These are phyloP conservation scores for Gonapodya prolifera DNA, from an alignment of 192 early-diverging fungal species.

Conservation along the genomic window DNA sequence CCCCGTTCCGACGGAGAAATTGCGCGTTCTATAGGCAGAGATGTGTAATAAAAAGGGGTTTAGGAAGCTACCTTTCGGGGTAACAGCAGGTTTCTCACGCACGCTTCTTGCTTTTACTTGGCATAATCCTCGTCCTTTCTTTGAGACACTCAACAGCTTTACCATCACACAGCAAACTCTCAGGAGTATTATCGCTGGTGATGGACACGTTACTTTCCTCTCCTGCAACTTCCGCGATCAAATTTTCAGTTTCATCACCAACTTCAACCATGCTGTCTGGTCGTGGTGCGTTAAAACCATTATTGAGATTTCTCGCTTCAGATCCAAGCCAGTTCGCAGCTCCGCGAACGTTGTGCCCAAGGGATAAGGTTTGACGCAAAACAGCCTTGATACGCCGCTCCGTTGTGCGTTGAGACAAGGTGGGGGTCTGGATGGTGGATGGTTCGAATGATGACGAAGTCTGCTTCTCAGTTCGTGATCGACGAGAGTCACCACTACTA, in stretches of 20 bases:
- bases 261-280: neutral
- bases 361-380: neutral
- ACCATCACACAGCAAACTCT: too few relatives aligned
- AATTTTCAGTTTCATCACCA: neutral
- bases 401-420: neutral
- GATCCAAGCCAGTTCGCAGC: neutral
- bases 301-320: neutral
- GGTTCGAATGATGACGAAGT: neutral
- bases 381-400: neutral
- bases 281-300: neutral
- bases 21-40: too few relatives aligned
- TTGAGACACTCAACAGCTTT: neutral
- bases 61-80: too few relatives aligned
- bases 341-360: neutral
- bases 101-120: too few relatives aligned
- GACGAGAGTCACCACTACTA: too few relatives aligned
- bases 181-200: too few relatives aligned
- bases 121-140: neutral
- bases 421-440: neutral
- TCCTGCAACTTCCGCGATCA: neutral
- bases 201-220: neutral
- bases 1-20: too few relatives aligned
- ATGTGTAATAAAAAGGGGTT: too few relatives aligned
- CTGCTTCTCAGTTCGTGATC: too few relatives aligned
- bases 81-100: too few relatives aligned